Evolutionary conservation across 805 yeast species (phyloP), one percentile per base, ranked within the genome.

Genomic region (Yamadazyma olivae): DNA sequence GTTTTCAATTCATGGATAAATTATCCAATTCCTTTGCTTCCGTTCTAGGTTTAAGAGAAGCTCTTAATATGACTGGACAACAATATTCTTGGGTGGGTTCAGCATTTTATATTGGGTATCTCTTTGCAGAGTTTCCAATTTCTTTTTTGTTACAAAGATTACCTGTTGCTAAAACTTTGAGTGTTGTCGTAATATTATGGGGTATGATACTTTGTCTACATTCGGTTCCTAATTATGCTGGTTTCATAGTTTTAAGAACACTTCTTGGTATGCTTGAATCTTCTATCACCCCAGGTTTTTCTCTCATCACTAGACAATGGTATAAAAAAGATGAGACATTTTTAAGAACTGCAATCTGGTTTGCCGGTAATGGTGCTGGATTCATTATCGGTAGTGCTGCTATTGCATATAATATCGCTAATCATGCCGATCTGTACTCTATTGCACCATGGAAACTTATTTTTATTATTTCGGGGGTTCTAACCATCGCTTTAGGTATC

Each of bases 401-500:
- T 8, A 71, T 81, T 39, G 78, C 84, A 1, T 78, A 77, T 46
- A 82, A 80, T 12, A 48, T 74, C 34, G 58, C 66, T 40, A 41
- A 41, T 8, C 62, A 71, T 45, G 59, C 53, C 10, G 58, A 53
- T n/a, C 34, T 50, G 6, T 74, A 67, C 53, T 34, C 63, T 18
- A 56, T 78, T 4, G 64, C 56, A 3, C 65, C 81, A 3, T 84
- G 90, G 90, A 77, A 74, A 49, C 53, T 76, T 10, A 53, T 80
- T 3, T 83, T 72, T 51, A 58, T 83, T 32, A 63, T 81, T 20
- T 70, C 75, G 27, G 95, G 93, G 12, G 52, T 67, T 6, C 65
- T 77, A 38, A 80, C 87, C 2, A 54, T 79, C 5, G 49, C 71
- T 8, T 48, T 76, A 12, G 84, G 83, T 5, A 35, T 71, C 8